Base-by-base conservation (phyloP, 2,329 filamentous ascomycete genomes). In the Cercospora zeina region DNA sequence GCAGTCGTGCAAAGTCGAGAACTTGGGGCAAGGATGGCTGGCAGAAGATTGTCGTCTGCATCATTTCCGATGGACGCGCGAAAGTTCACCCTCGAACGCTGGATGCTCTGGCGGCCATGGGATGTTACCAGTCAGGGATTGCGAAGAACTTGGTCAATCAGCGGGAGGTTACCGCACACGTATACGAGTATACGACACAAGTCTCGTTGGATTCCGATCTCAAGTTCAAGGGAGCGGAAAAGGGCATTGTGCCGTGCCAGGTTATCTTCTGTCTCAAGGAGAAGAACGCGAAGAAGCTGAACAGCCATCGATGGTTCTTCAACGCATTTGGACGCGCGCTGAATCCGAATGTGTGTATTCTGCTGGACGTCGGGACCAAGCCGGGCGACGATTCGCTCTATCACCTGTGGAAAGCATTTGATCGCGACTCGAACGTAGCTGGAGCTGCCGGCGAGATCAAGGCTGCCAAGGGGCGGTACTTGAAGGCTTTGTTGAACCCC, bases 221-320 rank as follows among this genome's bases (percentile, higher is more conserved):
- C 67, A 97, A 97, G 77, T 99, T 99, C 82, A 99, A 99, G 80
- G 95, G 96, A 34, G 95, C 95, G 0, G 96, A 99, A 78, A 99
- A 99, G 81, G 95, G 96, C 33, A 99, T 99, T 68, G 91, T 97
- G 11, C 96, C 95, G 1, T 96, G 92, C 73, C 95, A 99, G 79
- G 91, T 99, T 81, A 93, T 99, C 71, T 99, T 99, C 77, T 99
- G 96, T 73, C 80, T 99, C 65, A 99, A 99, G 79, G 95, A 99
- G 76, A 93, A 95, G 80, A 99, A 99, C 75, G 86, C 89, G 74
- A 96, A 96, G 79, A 99, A 99, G 80, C 85, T 99, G 70, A 99
- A 99, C 80, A 97, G 93, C 0, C 95, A 99, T 77, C 87, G 95
- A 61, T 99, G 95, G 95, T 97, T 97, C 80, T 99, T 99, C 81